Conservation (phyloP, 2,329 filamentous ascomycete species). For the Colletotrichum echinochloae region DNA sequence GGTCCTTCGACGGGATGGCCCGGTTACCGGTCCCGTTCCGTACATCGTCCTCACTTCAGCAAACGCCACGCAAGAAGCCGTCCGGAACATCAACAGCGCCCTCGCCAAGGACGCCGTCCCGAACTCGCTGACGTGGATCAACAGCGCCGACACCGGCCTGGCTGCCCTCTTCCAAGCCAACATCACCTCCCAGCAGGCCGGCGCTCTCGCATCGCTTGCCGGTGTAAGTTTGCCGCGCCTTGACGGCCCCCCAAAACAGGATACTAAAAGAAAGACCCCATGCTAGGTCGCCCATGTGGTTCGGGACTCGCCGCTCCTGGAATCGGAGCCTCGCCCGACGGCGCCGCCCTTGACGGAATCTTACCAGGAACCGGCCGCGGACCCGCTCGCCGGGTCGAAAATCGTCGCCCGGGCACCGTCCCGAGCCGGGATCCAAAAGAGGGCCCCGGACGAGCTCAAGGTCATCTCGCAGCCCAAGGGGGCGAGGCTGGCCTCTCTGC, state of each 20-base stretch:
- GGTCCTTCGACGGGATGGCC: background rate
- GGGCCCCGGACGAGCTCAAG: conserved; percentile 25
- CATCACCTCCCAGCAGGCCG: conserved; percentile 11
- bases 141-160: conserved; percentile 16
- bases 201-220: background rate
- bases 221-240: conserved; percentile 1
- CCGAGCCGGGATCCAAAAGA: background rate
- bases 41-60: conserved; percentile 2
- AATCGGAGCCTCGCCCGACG: background rate
- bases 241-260: background rate
- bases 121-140: background rate
- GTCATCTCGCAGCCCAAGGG: conserved; percentile 22
- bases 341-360: background rate
- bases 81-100: background rate
- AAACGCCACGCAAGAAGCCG: conserved; percentile 2
- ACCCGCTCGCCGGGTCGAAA: background rate
- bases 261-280: background rate
- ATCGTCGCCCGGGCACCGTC: background rate
- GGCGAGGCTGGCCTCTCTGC: background rate
- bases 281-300: background rate
- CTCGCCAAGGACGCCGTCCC: background rate
- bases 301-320: background rate
- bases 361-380: background rate
- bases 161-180: conserved; percentile 18
- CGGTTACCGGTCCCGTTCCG: no score